Base-by-base conservation (phyloP, 2,329 filamentous ascomycete species). In the Gyromitra esculenta region DNA sequence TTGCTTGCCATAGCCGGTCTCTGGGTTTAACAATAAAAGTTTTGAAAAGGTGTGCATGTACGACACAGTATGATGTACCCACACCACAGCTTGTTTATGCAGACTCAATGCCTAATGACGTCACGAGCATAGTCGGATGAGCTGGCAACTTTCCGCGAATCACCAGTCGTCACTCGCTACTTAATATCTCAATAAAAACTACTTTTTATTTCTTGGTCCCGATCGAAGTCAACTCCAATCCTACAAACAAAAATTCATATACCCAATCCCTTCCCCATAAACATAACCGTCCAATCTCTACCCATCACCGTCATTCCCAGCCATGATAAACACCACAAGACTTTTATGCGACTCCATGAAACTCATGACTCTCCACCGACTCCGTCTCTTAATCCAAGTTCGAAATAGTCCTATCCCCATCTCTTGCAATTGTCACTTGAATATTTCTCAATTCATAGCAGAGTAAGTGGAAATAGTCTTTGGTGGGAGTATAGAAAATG, bases 241-340 rank as follows among this genome's bases (percentile, higher is more conserved):
- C 31, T 37, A 54, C 56, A 59, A 68, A 74, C 65, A 50, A 59
- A 69, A 64, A 71, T 65, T 31, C 69, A 50, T 71, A 75, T 71
- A 25, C 60, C 66, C 65, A 48, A 57, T 57, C 31, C 56, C 52
- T 37, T 31, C 56, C 64, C 57, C 57, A 70, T 64, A 75, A 69
- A 70, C 57, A 69, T 50, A 75, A 62, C 65, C 64, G 8, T 57
- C 57, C 25, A 63, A 13, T 45, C 57, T 59, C 59, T 60, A 41
- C 57, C 57, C 57, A 63, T 63, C 66, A 37, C 56, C 45, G 59
- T 68, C 66, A 56, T 71, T 64, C 41, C 45, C 66, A 39, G 48
- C 41, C 72, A 75, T 75, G 59, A 75, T 59, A 75, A 75, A 70
- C 59, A 71, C 64, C 59, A 75, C 25, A 75, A 75, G 57, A 70